Base-by-base conservation (phyloP, 768 basidiomycete genomes). In the Termitomyces sp. region DNA sequence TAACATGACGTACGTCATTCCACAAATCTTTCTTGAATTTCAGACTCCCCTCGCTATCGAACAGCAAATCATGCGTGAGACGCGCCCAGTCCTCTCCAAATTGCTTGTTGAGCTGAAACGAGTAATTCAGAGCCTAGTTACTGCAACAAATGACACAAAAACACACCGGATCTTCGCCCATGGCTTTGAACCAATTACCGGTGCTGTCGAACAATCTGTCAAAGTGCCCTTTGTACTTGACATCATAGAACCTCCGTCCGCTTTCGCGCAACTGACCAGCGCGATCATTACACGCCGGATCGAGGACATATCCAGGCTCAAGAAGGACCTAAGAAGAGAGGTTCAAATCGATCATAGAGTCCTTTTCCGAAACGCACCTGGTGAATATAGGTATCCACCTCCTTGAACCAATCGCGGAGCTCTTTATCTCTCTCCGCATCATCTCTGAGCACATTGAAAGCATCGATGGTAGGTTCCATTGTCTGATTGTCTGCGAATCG, bases 21-120 rank as follows among this genome's bases (percentile, higher is more conserved):
- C 95, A 92, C 2, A 98, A 74, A 32, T 87, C 81, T 3, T 86
- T 82, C 77, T 98, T 97, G 81, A 93, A 97, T 68, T 85, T 85
- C 56, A 97, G 77, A 59, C 82, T 83, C 8, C 94, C 95, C 60
- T 95, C 90, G 46, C 72, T 75, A 63, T 90, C 82, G 55, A 93
- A 91, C 13, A 97, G 76, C n/a, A 98, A 67, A 62, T 96, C 90
- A 61, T 80, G 85, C 37, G 91, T 92, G 24, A 96, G 76, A 8
- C 88, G 78, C 0, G 82, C 84, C 86, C 86, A 90, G 68, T 94
- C 92, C 56, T 90, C 80, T 26, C 90, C 92, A 65, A 97, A 88
- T 36, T 82, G 79, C 58, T 79, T 77, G 77, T 94, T 94, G 65
- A 76, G 64, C 73, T 76, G 50, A 10, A 14, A 9, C 1, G 2